Evolutionary conservation across 2,329 filamentous ascomycete genomes (phyloP).

Genomic region (Stagonosporopsis rhizophila): DNA sequence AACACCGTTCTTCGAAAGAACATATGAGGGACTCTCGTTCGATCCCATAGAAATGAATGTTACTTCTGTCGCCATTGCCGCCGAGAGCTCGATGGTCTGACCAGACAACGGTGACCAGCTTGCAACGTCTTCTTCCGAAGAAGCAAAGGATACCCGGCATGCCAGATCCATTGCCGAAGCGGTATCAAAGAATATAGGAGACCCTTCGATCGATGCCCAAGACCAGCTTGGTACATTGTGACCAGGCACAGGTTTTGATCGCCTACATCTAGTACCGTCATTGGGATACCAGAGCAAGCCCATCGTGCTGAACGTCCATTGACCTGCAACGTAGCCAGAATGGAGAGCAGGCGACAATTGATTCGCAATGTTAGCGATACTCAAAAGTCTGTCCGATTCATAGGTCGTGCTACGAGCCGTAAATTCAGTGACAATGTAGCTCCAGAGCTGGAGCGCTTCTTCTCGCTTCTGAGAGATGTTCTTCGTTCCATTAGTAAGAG

Average conservation of each 20-base stretch:
- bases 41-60: slow-evolving; percentile 22
- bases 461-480: slow-evolving; percentile 30
- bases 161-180: slow-evolving; percentile 47
- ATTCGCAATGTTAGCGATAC: slow-evolving; percentile 44
- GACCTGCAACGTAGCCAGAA: slow-evolving; percentile 46
- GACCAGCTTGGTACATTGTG: slow-evolving; percentile 46
- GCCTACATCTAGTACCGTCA: slow-evolving; percentile 35
- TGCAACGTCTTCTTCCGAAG: slow-evolving; percentile 26
- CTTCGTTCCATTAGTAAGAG: slow-evolving; percentile 30
- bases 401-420: slow-evolving; percentile 45
- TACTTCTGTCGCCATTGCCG: slow-evolving; percentile 46
- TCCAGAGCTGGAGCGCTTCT: slow-evolving; percentile 45
- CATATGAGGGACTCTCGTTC: slow-evolving; percentile 28
- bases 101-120: slow-evolving; percentile 44
- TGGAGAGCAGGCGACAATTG: slow-evolving; percentile 32
- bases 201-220: slow-evolving; percentile 47
- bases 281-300: slow-evolving; percentile 47
- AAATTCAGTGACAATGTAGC: slow-evolving; percentile 46
- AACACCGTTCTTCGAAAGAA: slow-evolving; percentile 37
- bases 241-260: slow-evolving; percentile 27
- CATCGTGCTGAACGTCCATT: slow-evolving; percentile 47
- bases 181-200: slow-evolving; percentile 47
- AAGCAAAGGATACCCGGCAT: slow-evolving; percentile 39
- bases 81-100: slow-evolving; percentile 38
- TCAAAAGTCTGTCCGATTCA: slow-evolving; percentile 41